Evolutionary conservation across 139 green algal species (phyloP).

Genomic region (Chlamydomonas sp.): DNA sequence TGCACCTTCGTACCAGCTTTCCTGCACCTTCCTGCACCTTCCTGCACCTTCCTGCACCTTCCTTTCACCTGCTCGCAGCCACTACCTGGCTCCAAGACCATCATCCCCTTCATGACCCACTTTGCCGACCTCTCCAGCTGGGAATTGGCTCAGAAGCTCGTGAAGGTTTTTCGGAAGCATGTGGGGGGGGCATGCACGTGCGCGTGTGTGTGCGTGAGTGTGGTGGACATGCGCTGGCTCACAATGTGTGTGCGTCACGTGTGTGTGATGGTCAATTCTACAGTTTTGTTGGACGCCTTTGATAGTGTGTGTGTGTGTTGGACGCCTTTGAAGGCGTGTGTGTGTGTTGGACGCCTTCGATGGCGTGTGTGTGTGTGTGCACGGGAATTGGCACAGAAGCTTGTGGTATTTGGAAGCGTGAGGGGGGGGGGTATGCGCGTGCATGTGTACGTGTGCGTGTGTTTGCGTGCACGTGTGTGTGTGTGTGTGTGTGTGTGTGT

Average conservation of each 20-base stretch:
- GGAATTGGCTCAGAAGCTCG: constrained; percentile 62
- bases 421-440: no score
- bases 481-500: no score
- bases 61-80: background rate
- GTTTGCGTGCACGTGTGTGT: no score
- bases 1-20: background rate
- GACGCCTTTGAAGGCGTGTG: no score
- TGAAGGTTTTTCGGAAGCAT: constrained; percentile 7
- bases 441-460: no score
- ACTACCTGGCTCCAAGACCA: constrained; percentile 18
- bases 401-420: no score
- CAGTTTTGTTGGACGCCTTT: background rate
- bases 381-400: no score
- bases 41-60: background rate
- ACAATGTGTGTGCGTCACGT: background rate
- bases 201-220: background rate
- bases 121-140: constrained; percentile 64
- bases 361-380: no score
- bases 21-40: background rate
- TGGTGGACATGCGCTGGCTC: background rate
- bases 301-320: background rate
- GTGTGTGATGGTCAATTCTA: background rate
- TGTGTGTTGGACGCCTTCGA: no score
- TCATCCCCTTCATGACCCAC: constrained; percentile 64
- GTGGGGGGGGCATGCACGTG: no score